Conservation (phyloP, 768 basidiomycete genomes). For the Boletus barrowsii region DNA sequence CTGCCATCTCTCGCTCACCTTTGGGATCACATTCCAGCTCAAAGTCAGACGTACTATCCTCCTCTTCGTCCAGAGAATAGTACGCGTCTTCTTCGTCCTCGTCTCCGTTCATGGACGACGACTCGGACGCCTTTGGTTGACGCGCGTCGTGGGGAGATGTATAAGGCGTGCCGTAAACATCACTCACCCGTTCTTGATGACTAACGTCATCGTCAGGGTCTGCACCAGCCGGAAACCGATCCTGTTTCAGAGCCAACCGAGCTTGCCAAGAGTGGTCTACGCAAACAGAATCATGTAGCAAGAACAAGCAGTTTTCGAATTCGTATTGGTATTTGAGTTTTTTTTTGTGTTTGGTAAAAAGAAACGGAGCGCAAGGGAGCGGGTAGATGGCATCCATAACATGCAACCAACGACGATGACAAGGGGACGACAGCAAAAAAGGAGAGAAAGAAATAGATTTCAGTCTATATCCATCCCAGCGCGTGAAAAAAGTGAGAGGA, state of each 20-base stretch:
- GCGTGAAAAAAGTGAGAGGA: conserved; percentile 46
- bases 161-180: conserved; percentile 25
- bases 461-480: conserved; percentile 65
- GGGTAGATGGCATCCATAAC: conserved; percentile 10
- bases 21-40: conserved; percentile 7
- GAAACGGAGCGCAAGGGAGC: conserved; percentile 1
- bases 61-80: conserved; percentile 30
- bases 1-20: conserved; percentile 44
- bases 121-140: conserved; percentile 5
- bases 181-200: conserved; percentile 6
- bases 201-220: conserved; percentile 3
- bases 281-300: conserved; percentile 10
- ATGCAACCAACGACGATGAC: conserved; percentile 10
- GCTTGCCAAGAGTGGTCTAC: background rate
- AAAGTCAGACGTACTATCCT: conserved; percentile 17
- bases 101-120: conserved; percentile 20
- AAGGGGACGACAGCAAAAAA: conserved; percentile 24
- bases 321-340: conserved; percentile 14
- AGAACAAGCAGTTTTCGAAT: conserved; percentile 8
- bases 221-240: background rate
- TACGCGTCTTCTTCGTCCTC: conserved; percentile 35
- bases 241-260: background rate
- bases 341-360: conserved; percentile 3
- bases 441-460: conserved; percentile 58
- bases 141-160: conserved; percentile 17